A percentile compares a stretch with the other conserved stretches of the same genome.
These are phyloP conservation scores for Alternaria incomplexa DNA, from an alignment of 2,329 filamentous ascomycete genomes.

Conservation along the genomic window DNA sequence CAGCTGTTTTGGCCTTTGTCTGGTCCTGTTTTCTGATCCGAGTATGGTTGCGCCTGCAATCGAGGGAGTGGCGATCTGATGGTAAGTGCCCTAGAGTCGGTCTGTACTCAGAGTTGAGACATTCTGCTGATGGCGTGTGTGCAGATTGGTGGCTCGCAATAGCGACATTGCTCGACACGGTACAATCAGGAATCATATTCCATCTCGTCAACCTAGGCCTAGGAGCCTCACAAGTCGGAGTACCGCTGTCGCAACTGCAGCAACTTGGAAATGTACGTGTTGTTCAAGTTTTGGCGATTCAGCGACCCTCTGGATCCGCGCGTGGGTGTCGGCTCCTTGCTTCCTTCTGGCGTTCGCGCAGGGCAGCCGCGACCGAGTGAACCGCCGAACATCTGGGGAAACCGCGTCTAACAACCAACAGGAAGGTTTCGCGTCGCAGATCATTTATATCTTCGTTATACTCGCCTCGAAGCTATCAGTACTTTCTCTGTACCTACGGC, in stretches of 20 bases:
- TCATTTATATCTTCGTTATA: constrained; percentile 38
- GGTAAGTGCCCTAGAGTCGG: constrained; percentile 30
- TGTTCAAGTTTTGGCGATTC: not conserved
- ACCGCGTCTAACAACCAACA: constrained; percentile 23
- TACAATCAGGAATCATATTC: constrained; percentile 34
- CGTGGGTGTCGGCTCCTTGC: constrained; percentile 17
- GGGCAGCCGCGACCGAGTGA: not conserved
- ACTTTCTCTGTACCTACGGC: constrained; percentile 36
- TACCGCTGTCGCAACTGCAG: constrained; percentile 22
- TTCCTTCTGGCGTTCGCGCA: not conserved
- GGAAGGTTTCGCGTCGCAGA: constrained; percentile 38
- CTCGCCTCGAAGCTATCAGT: constrained; percentile 38
- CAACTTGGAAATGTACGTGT: constrained; percentile 34
- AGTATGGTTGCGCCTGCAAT: constrained; percentile 34
- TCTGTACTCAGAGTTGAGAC: constrained; percentile 24
- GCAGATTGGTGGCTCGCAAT: constrained; percentile 14
- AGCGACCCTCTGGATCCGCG: constrained; percentile 1
- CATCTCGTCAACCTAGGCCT: constrained; percentile 33
- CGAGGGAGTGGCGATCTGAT: constrained; percentile 40
- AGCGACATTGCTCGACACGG: constrained; percentile 33
- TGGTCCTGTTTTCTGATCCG: constrained; percentile 39
- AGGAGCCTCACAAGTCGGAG: constrained; percentile 22
- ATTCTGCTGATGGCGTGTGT: not conserved
- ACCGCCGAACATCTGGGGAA: not conserved
- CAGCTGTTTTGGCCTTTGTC: constrained; percentile 36